Evolutionary conservation across 768 basidiomycete species (phyloP).

Genomic region (Auriscalpium vulgare): DNA sequence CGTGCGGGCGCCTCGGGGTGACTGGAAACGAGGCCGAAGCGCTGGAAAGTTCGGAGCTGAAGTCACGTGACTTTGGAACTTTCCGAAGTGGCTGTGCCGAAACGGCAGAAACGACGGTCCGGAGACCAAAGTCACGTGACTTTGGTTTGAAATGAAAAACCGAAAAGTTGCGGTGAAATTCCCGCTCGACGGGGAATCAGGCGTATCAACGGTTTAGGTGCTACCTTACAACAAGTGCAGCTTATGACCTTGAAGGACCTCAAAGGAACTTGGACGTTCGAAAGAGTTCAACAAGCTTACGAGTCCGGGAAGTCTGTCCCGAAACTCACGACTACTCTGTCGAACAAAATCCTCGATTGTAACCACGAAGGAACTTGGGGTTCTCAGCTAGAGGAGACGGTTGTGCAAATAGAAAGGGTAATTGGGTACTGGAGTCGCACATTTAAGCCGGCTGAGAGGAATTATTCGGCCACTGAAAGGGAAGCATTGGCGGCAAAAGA

Average conservation of each 20-base stretch:
- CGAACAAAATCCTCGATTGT: not conserved
- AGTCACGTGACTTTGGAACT: no score
- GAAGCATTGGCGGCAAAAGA: slow-evolving; percentile 33
- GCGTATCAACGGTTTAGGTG: slow-evolving; percentile 18
- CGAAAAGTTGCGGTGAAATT: no score
- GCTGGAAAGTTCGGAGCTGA: no score
- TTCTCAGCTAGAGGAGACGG: slow-evolving; percentile 14
- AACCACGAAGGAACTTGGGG: not conserved
- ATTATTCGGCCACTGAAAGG: slow-evolving; percentile 31
- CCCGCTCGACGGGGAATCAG: no score
- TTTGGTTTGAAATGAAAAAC: no score
- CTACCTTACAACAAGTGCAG: slow-evolving; percentile 19
- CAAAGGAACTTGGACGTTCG: slow-evolving; percentile 16
- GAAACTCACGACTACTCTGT: not conserved
- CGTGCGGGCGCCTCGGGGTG: no score
- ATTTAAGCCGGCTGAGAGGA: slow-evolving; percentile 11
- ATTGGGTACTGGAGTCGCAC: slow-evolving; percentile 16
- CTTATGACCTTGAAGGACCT: slow-evolving; percentile 13
- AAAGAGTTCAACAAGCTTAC: slow-evolving; percentile 7
- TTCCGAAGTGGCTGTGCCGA: no score
- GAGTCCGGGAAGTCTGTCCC: not conserved
- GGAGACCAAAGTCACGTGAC: no score
- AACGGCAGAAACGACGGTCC: no score
- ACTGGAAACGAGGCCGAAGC: no score
- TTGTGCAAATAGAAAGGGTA: slow-evolving; percentile 14